These are phyloP conservation scores for Moesziomyces aphidis DNA, from an alignment of 1,284 basidiomycete genomes.

Conservation along the genomic window DNA sequence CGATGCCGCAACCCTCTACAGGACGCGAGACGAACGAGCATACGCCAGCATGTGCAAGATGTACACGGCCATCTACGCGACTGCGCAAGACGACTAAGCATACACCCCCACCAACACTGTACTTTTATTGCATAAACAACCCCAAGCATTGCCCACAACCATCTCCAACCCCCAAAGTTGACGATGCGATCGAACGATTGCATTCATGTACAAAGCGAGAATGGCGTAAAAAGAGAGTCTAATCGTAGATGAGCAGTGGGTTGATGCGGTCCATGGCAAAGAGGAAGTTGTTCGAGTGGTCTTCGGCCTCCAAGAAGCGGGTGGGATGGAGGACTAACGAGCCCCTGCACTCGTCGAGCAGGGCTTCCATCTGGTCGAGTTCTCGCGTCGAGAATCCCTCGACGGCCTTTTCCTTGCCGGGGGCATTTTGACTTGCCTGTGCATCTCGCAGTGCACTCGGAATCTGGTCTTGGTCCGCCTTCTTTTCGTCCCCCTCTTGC, in stretches of 20 bases:
- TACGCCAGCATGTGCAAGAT: slow-evolving; percentile 52
- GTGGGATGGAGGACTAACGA: slow-evolving; percentile 59
- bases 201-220: neutral
- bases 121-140: neutral
- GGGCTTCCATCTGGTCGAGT: slow-evolving; percentile 60
- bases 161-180: neutral
- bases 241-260: slow-evolving; percentile 54
- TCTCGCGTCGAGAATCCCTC: slow-evolving; percentile 54
- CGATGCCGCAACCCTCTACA: slow-evolving; percentile 63
- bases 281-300: slow-evolving; percentile 56
- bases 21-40: slow-evolving; percentile 46
- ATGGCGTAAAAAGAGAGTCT: neutral
- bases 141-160: neutral
- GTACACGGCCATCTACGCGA: slow-evolving; percentile 47
- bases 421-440: slow-evolving; percentile 4
- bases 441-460: slow-evolving; percentile 25
- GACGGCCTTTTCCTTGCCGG: slow-evolving; percentile 22
- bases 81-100: neutral
- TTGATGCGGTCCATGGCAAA: slow-evolving; percentile 64
- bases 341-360: slow-evolving; percentile 58
- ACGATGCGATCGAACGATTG: no score
- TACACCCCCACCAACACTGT: neutral
- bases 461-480: slow-evolving; percentile 8
- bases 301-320: slow-evolving; percentile 64
- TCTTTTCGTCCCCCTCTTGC: slow-evolving; percentile 6